Evolutionary conservation across 2,329 filamentous ascomycete species (phyloP).

Genomic region (Amylocarpus encephaloides): DNA sequence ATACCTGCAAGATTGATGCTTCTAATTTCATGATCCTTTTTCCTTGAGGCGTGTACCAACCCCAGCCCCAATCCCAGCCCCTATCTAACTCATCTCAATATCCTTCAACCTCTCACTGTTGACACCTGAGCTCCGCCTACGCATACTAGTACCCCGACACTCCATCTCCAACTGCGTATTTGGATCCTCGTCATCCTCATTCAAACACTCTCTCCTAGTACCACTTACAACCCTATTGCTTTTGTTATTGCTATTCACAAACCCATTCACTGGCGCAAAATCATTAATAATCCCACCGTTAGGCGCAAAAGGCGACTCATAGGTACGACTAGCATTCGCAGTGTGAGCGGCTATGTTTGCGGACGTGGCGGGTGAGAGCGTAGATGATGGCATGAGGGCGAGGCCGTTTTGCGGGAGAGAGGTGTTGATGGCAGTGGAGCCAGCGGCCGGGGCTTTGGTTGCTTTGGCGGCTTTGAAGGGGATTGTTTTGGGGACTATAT

Average conservation of each 20-base stretch:
- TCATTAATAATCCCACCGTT: not conserved
- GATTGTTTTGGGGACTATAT: conserved; percentile 81
- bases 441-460: conserved; percentile 39
- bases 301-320: not conserved
- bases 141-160: conserved; percentile 20
- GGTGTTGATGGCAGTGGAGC: not conserved
- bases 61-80: not conserved
- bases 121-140: conserved; percentile 13
- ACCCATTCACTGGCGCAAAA: conserved; percentile 1
- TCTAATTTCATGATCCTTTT: no score
- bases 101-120: conserved; percentile 20
- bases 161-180: conserved; percentile 31
- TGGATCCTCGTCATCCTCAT: conserved; percentile 18
- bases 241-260: conserved; percentile 13
- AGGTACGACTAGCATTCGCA: not conserved
- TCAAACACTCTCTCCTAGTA: not conserved
- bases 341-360: not conserved
- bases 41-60: not conserved
- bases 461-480: conserved; percentile 76
- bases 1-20: not conserved
- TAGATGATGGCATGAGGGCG: no score
- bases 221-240: not conserved
- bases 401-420: not conserved
- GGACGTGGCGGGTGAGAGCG: not conserved
- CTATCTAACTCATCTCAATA: conserved; percentile 24